phyloP scores from a whole-genome alignment of 169 alveolate species.

The Cryptosporidium meleagridis region DNA sequence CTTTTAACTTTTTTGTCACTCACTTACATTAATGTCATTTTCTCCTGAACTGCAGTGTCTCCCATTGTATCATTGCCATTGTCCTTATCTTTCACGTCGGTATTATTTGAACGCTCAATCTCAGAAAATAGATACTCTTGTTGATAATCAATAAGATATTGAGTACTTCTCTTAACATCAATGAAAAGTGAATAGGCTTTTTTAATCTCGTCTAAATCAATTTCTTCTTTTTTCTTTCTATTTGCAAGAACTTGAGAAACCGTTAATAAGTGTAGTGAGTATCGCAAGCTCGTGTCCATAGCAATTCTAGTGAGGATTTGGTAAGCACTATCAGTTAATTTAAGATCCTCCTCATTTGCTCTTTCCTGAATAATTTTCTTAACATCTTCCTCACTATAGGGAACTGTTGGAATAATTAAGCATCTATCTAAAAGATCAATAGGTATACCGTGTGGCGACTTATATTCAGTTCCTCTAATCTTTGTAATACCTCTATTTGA shows the following conservation, averaged over 20 bases:
- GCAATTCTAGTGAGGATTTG: conserved; percentile 95
- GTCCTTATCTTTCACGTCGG: not conserved
- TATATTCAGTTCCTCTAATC: conserved; percentile 97
- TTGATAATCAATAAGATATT: conserved; percentile 87
- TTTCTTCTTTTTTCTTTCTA: conserved; percentile 91
- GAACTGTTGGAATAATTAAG: conserved; percentile 96
- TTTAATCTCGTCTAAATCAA: conserved; percentile 94
- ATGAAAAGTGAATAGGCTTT: conserved; percentile 95
- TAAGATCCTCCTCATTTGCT: conserved; percentile 98
- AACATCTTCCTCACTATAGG: conserved; percentile 93
- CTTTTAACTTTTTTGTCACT: not conserved
- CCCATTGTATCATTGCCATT: not conserved
- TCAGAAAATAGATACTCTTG: conserved; percentile 68
- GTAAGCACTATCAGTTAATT: conserved; percentile 94
- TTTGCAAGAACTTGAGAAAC: conserved; percentile 89
- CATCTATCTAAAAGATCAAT: conserved; percentile 97
- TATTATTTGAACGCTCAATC: conserved; percentile 18
- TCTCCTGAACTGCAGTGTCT: not conserved
- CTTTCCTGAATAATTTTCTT: conserved; percentile 93
- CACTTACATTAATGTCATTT: not conserved
- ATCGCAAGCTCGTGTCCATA: conserved; percentile 94
- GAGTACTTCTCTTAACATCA: conserved; percentile 96
- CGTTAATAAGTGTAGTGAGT: conserved; percentile 92
- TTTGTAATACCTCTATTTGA: conserved; percentile 98
- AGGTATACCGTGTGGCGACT: conserved; percentile 99